A percentile compares a stretch with the other conserved stretches of the same genome.
Evolutionary conservation across 1,139 yeast species (phyloP).

Genomic region (Hansenula lynferdii): DNA sequence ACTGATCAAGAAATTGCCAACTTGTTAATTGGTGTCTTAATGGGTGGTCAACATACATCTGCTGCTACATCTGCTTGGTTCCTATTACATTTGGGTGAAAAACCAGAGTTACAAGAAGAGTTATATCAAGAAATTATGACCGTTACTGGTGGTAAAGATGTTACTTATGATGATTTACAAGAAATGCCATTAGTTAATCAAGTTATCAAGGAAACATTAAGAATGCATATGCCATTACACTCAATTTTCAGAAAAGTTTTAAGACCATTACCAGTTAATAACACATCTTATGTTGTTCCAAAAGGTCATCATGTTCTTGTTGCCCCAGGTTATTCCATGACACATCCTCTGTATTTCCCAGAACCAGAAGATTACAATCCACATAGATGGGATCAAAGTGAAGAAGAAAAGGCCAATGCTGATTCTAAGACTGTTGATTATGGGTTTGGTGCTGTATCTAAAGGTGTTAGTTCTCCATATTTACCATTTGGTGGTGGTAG

Average conservation of each 20-base stretch:
- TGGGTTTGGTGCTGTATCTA: constrained; percentile 93
- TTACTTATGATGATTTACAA: constrained; percentile 79
- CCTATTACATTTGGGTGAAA: constrained; percentile 82
- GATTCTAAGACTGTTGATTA: constrained; percentile 71
- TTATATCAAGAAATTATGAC: constrained; percentile 66
- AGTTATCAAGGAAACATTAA: constrained; percentile 85
- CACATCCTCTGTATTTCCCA: constrained; percentile 74
- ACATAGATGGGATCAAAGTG: constrained; percentile 75
- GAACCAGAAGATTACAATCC: constrained; percentile 69
- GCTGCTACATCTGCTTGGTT: constrained; percentile 97
- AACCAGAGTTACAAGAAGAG: constrained; percentile 79
- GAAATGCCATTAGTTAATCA: constrained; percentile 78
- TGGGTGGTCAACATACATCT: constrained; percentile 99
- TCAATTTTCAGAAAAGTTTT: constrained; percentile 91
- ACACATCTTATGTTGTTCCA: constrained; percentile 78
- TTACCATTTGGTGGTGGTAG: constrained; percentile 99
- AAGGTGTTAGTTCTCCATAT: constrained; percentile 94
- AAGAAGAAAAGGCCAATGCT: constrained; percentile 22
- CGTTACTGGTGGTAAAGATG: constrained; percentile 51
- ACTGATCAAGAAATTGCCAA: constrained; percentile 94
- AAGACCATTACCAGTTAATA: constrained; percentile 75
- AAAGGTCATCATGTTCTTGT: constrained; percentile 86
- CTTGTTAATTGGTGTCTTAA: constrained; percentile 87
- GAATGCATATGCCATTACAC: constrained; percentile 95
- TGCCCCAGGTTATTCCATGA: constrained; percentile 89